Base-by-base conservation (phyloP, 305 asterid genomes). In the Fraxinus dipetala region DNA sequence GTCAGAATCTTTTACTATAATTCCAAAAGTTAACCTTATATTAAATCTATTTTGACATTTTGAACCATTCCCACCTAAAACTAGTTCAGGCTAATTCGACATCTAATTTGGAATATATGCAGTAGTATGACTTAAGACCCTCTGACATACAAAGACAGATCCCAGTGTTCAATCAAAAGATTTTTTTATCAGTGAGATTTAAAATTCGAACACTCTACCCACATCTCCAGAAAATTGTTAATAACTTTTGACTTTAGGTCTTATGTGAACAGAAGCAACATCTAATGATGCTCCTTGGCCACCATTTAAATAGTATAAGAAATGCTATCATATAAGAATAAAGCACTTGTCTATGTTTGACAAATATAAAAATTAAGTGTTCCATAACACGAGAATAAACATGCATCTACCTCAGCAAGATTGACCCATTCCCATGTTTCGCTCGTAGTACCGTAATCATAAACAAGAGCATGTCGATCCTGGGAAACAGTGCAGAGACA, bases 341-440 rank as follows among this genome's bases (percentile, higher is more conserved):
- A 59, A 82, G 6, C 51, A 9, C 35, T 26, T 28, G 2, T 54
- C 34, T 32, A 81, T 6, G 36, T 78, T 36, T 78, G 51, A 78
- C 7, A 51, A 38, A 7, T 63, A 77, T 9, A 32, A 35, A 30
- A 4, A 72, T 43, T 8, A 67, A 77, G 75, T 65, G 48, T 45
- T 81, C 63, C 73, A 79, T 35, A 74, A 22, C 63, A 26, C 36
- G 48, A 83, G 81, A 86, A 75, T 51, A 74, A 65, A 81, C 59
- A 65, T 3, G 22, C 69, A 84, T 51, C 30, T 89, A 91, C 97
- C 95, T 92, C 93, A 77, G 91, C 85, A 73, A 94, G 94, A 87
- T 92, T 91, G 83, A 92, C 93, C 95, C 94, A 91, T 82, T 94
- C 97, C 91, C 86, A 84, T n/a, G 91, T 85, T 87, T 92, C 96